These are phyloP conservation scores for Penicillium paneum DNA, from an alignment of 2,329 filamentous ascomycete species.

Conservation along the genomic window DNA sequence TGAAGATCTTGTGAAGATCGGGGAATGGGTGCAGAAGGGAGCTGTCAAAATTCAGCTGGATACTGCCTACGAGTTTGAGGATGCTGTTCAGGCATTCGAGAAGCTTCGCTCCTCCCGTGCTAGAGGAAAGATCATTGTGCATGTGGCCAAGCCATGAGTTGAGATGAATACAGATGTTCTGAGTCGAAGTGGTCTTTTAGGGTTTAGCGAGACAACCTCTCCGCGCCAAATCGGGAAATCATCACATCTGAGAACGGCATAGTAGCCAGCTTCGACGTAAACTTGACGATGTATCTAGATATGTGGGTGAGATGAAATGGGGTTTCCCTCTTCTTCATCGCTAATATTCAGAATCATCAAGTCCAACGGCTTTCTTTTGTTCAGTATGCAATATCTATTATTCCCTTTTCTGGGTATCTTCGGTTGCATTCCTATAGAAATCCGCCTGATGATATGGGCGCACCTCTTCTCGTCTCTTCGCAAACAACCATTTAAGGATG, in stretches of 20 bases:
- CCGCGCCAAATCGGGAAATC: neutral
- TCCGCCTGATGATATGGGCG: conserved; percentile 3
- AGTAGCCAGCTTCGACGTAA: conserved; percentile 1
- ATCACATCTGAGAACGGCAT: neutral
- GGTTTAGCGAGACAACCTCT: neutral
- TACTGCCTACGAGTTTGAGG: conserved; percentile 53
- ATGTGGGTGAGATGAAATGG: neutral
- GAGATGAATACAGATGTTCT: neutral
- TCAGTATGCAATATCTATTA: neutral
- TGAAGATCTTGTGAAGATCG: conserved; percentile 51
- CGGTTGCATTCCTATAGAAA: neutral
- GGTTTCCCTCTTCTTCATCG: neutral
- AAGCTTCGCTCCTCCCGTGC: conserved; percentile 55
- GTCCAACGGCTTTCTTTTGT: neutral
- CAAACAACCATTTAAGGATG: neutral
- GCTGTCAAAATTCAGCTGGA: conserved; percentile 58
- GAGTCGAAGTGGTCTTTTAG: neutral
- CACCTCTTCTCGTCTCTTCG: neutral
- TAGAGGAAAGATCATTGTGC: conserved; percentile 58
- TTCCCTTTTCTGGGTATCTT: neutral
- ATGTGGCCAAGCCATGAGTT: conserved; percentile 17
- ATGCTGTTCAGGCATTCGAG: conserved; percentile 56
- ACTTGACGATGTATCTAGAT: neutral
- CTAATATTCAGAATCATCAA: neutral
- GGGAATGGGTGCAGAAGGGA: conserved; percentile 55